phyloP scores from a whole-genome alignment of 1,284 basidiomycete genomes.

The Sporisorium exsertum region DNA sequence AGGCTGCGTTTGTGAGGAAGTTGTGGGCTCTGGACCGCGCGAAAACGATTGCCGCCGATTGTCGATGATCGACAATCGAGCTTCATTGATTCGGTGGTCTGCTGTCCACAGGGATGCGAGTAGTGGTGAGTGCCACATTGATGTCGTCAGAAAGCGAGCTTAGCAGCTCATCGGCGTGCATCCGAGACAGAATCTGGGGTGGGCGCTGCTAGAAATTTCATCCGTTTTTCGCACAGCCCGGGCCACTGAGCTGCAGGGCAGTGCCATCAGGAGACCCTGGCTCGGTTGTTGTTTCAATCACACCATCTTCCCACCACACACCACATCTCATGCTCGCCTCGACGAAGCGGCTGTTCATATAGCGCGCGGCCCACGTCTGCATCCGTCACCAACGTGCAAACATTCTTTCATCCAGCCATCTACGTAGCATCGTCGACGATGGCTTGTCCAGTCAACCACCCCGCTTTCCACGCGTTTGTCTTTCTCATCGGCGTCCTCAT shows the following conservation, averaged over 20 bases:
- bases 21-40: neutral
- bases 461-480: constrained; percentile 60
- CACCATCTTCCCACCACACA: too few relatives aligned
- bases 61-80: neutral
- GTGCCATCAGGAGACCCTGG: too few relatives aligned
- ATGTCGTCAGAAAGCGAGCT: neutral
- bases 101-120: neutral
- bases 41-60: neutral
- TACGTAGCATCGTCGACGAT: constrained; percentile 35
- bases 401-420: too few relatives aligned
- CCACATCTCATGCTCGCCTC: too few relatives aligned
- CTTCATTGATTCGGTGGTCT: neutral
- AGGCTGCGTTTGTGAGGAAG: neutral
- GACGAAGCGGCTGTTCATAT: too few relatives aligned
- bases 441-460: constrained; percentile 64
- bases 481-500: constrained; percentile 62
- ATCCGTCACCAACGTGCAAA: too few relatives aligned
- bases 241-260: too few relatives aligned
- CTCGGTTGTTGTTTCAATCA: too few relatives aligned
- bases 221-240: too few relatives aligned
- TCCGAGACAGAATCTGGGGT: neutral
- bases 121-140: neutral
- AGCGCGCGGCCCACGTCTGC: neutral
- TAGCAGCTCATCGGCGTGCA: neutral
- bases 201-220: constrained; percentile 1